phyloP scores from a whole-genome alignment of 2,329 filamentous ascomycete genomes.

The Tolypocladium nubicola region DNA sequence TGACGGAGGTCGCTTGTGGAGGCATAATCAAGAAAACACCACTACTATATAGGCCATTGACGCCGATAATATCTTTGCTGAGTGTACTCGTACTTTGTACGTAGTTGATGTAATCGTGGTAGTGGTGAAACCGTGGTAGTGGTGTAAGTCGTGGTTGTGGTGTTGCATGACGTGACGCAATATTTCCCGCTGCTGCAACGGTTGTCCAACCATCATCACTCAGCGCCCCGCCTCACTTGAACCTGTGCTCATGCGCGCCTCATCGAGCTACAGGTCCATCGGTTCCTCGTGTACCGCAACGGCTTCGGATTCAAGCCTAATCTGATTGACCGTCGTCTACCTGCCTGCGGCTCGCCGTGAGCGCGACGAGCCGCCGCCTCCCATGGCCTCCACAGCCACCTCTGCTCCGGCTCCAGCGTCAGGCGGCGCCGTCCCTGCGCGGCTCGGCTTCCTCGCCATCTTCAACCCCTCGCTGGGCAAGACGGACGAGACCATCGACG shows the following conservation, averaged over 20 bases:
- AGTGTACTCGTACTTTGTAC: neutral
- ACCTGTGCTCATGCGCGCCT: neutral
- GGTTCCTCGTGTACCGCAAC: neutral
- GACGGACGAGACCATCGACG: slow-evolving; percentile 47
- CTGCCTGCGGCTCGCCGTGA: neutral
- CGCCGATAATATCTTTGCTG: neutral
- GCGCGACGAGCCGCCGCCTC: neutral
- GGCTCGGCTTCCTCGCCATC: slow-evolving; percentile 83
- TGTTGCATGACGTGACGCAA: neutral
- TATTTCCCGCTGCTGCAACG: no score
- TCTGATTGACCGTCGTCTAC: neutral
- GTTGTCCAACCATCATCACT: neutral
- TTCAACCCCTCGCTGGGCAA: slow-evolving; percentile 78
- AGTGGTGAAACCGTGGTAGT: neutral
- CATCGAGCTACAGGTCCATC: neutral
- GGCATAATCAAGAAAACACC: no score
- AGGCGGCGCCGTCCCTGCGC: slow-evolving; percentile 49
- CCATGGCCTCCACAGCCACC: neutral
- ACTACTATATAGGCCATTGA: no score
- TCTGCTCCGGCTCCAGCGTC: neutral
- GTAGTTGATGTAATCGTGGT: neutral
- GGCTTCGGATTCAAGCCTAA: neutral
- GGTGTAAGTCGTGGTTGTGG: neutral
- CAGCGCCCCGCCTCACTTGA: neutral
- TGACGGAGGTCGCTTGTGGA: no score